A percentile compares a stretch with the other conserved stretches of the same genome.
These are phyloP conservation scores for Auriscalpium microsporum DNA, from an alignment of 768 basidiomycete genomes.

Conservation along the genomic window DNA sequence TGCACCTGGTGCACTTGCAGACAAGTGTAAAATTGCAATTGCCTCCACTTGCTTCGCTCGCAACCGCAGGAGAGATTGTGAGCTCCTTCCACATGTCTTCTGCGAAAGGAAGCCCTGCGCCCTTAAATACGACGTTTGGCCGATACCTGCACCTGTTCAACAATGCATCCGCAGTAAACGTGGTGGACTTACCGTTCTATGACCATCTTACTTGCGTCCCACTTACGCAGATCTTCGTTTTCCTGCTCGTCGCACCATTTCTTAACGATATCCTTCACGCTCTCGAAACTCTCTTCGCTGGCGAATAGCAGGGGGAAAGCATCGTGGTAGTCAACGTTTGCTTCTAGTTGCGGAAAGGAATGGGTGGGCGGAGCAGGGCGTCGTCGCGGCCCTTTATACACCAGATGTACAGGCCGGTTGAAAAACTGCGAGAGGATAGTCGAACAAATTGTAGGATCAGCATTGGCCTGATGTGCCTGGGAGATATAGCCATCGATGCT, in stretches of 20 bases:
- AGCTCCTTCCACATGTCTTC: slow-evolving; percentile 68
- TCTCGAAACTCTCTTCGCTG: slow-evolving; percentile 55
- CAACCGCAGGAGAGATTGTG: slow-evolving; percentile 39
- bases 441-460: slow-evolving; percentile 38
- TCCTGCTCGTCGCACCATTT: slow-evolving; percentile 10
- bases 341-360: slow-evolving; percentile 49
- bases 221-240: slow-evolving; percentile 25
- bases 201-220: slow-evolving; percentile 40
- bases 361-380: slow-evolving; percentile 43
- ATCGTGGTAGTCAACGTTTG: slow-evolving; percentile 37
- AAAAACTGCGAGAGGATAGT: slow-evolving; percentile 53
- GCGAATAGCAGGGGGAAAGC: slow-evolving; percentile 62
- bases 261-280: slow-evolving; percentile 44
- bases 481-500: slow-evolving; percentile 64
- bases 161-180: not conserved
- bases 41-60: slow-evolving; percentile 14
- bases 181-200: slow-evolving; percentile 44
- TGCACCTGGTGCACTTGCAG: slow-evolving; percentile 60
- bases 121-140: slow-evolving; percentile 65
- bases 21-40: slow-evolving; percentile 48
- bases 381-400: slow-evolving; percentile 54
- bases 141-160: slow-evolving; percentile 45
- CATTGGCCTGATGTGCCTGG: slow-evolving; percentile 26
- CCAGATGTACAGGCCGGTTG: slow-evolving; percentile 49
- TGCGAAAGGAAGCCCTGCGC: slow-evolving; percentile 55